Percentiles rank a stretch among this genome's conserved stretches.
Evolutionary conservation across 805 yeast genomes (phyloP).

Genomic region (Cyberlindnera americana): DNA sequence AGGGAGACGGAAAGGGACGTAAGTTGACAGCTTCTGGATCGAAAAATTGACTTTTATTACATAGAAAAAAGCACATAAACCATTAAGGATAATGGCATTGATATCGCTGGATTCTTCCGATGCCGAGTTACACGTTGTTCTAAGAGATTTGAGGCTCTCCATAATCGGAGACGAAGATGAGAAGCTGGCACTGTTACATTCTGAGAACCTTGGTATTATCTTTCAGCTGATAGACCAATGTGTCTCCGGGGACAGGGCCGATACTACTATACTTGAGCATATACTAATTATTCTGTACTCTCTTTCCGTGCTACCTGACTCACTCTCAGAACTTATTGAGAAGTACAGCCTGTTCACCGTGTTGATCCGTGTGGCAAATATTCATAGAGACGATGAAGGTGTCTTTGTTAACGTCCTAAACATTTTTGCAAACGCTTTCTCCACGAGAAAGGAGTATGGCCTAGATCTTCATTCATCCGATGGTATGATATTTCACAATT

Average conservation of each 20-base stretch:
- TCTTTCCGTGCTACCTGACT: conserved; percentile 14
- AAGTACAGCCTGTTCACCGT: conserved; percentile 11
- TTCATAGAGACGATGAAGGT: conserved; percentile 5
- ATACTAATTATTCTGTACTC: conserved; percentile 24
- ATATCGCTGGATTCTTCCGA: background rate
- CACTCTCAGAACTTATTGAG: conserved; percentile 11
- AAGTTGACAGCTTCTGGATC: too few relatives aligned
- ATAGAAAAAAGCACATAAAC: too few relatives aligned
- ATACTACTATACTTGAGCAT: conserved; percentile 13
- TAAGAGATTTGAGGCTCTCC: conserved; percentile 17
- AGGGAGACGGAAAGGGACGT: too few relatives aligned
- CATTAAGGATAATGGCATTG: background rate
- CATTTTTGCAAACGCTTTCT: conserved; percentile 8
- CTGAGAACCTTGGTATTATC: conserved; percentile 8
- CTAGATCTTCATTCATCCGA: conserved; percentile 7
- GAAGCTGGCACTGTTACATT: conserved; percentile 13
- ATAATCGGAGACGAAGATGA: conserved; percentile 26
- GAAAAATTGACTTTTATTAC: too few relatives aligned
- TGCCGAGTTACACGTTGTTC: conserved; percentile 5
- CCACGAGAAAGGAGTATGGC: conserved; percentile 8
- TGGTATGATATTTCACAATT: conserved; percentile 6
- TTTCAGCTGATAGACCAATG: conserved; percentile 7
- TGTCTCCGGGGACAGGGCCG: conserved; percentile 1
- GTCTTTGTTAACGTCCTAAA: conserved; percentile 10
- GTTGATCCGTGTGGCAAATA: conserved; percentile 14